A percentile compares a stretch with the other conserved stretches of the same genome.
Conservation (phyloP, 1,284 basidiomycete species). For the Fomes fomentarius region DNA sequence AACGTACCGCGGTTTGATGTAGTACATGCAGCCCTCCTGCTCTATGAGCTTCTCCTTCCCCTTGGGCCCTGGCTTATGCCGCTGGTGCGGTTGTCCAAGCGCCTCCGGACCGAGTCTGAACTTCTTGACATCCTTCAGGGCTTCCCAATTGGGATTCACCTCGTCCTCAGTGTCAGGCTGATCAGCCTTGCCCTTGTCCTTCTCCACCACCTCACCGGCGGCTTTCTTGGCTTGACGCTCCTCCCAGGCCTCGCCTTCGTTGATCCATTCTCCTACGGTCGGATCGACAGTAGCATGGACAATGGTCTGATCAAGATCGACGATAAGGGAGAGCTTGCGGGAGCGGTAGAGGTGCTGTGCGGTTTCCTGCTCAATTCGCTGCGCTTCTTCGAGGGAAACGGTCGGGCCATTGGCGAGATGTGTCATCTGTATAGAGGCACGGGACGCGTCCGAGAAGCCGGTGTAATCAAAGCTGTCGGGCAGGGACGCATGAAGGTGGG, state of each 20-base stretch:
- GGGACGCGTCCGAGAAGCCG: constrained; percentile 78
- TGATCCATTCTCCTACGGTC: constrained; percentile 96
- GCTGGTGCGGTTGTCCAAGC: constrained; percentile 51
- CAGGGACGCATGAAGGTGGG: neutral
- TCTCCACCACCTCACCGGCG: constrained; percentile 25
- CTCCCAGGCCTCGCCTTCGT: constrained; percentile 81
- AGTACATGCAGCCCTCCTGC: constrained; percentile 90
- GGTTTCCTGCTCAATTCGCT: constrained; percentile 84
- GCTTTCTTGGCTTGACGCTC: constrained; percentile 49
- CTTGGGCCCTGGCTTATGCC: constrained; percentile 53
- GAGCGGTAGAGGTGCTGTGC: constrained; percentile 77
- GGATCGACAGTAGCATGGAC: constrained; percentile 99
- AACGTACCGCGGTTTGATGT: constrained; percentile 88
- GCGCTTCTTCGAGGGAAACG: constrained; percentile 84
- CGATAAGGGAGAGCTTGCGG: constrained; percentile 90
- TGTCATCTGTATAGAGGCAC: constrained; percentile 85
- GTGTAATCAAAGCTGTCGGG: constrained; percentile 79
- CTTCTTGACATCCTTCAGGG: constrained; percentile 85
- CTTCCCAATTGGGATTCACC: constrained; percentile 88
- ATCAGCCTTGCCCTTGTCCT: constrained; percentile 32
- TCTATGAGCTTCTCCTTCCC: constrained; percentile 66
- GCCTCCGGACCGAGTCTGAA: constrained; percentile 87
- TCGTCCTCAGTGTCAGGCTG: constrained; percentile 49
- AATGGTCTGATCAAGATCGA: constrained; percentile 98
- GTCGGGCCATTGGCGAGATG: constrained; percentile 81